A percentile compares a stretch with the other conserved stretches of the same genome.
Evolutionary conservation across 768 basidiomycete species (phyloP).

Genomic region (Amanita pallidorosea): DNA sequence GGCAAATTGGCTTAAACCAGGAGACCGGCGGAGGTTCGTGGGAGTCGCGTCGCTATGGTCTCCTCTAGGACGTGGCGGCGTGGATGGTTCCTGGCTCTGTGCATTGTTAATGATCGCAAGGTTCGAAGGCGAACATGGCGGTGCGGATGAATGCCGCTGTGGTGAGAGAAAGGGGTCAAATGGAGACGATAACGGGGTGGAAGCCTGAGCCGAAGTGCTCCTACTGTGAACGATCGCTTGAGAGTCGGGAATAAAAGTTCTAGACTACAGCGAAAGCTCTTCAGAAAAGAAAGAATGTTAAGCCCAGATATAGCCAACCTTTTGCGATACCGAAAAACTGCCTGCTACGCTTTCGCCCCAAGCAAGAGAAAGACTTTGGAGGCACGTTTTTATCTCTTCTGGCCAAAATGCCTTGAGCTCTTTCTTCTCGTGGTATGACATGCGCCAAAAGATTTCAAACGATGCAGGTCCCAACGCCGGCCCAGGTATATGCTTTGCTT

Average conservation of each 20-base stretch:
- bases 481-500: constrained; percentile 24
- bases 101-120: background rate
- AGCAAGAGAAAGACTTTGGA: constrained; percentile 36
- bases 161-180: background rate
- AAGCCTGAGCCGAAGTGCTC: background rate
- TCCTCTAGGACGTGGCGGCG: background rate
- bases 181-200: background rate
- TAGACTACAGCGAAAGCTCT: background rate
- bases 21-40: background rate
- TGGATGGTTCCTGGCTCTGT: background rate
- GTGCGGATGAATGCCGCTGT: background rate
- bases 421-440: constrained; percentile 34
- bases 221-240: background rate
- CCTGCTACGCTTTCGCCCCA: constrained; percentile 4
- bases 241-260: background rate
- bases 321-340: background rate
- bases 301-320: background rate
- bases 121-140: background rate
- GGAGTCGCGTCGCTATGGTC: background rate
- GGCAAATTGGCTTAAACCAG: background rate
- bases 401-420: constrained; percentile 30
- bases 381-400: constrained; percentile 26
- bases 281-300: background rate
- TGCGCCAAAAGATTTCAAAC: constrained; percentile 50
- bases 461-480: constrained; percentile 40